Percentiles rank a stretch among this genome's conserved stretches.
phyloP scores from a whole-genome alignment of 257 asterid genomes.

The Nicotiana undulata region DNA sequence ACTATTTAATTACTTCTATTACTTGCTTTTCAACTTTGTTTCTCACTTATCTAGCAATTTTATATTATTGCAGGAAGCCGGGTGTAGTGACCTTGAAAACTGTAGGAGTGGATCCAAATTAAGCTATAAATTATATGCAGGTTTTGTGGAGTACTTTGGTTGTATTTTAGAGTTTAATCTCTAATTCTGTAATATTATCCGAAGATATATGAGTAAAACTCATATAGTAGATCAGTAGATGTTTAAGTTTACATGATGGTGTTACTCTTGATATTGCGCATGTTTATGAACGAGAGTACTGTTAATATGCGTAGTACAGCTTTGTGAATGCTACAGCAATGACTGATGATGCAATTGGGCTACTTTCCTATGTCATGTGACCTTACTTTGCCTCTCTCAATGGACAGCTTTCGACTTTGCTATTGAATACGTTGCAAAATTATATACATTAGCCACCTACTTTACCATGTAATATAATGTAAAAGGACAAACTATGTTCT shows the following conservation, averaged over 20 bases:
- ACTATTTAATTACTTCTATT: neutral
- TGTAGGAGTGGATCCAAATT: slow-evolving; percentile 41
- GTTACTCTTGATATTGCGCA: neutral
- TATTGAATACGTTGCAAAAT: neutral
- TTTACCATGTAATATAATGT: neutral
- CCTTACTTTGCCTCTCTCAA: neutral
- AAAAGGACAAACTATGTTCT: neutral
- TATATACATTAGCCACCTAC: neutral
- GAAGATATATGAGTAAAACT: neutral
- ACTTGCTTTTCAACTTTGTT: too few relatives aligned
- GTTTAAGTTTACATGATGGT: neutral
- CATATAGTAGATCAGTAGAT: neutral
- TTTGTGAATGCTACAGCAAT: neutral
- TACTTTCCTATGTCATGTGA: neutral
- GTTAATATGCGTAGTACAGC: too few relatives aligned
- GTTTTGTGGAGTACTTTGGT: neutral
- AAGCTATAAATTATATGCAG: neutral
- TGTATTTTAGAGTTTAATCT: neutral
- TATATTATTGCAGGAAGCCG: slow-evolving; percentile 22
- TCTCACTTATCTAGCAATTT: neutral
- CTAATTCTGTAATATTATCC: neutral
- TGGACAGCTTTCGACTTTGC: neutral
- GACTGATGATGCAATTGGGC: neutral
- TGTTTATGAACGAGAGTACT: neutral
- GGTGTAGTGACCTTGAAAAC: slow-evolving; percentile 41